phyloP scores from a whole-genome alignment of 2,329 filamentous ascomycete genomes.

The Fusarium armeniacum region DNA sequence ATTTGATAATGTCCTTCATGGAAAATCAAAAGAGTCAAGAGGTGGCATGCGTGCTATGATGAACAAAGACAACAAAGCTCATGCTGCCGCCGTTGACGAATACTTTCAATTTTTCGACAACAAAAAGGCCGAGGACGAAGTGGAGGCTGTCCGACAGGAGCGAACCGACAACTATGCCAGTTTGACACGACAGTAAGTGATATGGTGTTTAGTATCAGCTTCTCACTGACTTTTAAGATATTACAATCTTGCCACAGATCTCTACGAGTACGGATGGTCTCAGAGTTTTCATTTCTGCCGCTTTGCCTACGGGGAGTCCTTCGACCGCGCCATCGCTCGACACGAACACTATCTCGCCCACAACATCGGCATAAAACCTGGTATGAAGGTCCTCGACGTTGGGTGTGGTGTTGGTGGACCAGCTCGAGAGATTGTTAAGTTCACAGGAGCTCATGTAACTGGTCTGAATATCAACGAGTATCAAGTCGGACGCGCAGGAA shows the following conservation, averaged over 20 bases:
- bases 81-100: conserved; percentile 82
- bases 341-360: conserved; percentile 96
- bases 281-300: conserved; percentile 96
- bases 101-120: conserved; percentile 96
- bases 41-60: conserved; percentile 85
- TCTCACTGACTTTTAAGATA: conserved; percentile 67
- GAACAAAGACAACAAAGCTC: conserved; percentile 78
- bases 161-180: conserved; percentile 88
- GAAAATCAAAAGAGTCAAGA: conserved; percentile 70
- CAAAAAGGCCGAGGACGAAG: conserved; percentile 81
- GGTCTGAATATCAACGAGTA: conserved; percentile 98
- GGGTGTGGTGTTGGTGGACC: conserved; percentile 95
- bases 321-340: conserved; percentile 88
- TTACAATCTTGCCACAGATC: conserved; percentile 91
- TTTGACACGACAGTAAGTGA: conserved; percentile 83
- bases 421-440: conserved; percentile 94
- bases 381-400: conserved; percentile 91
- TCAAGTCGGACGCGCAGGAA: conserved; percentile 88
- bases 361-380: conserved; percentile 82
- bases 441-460: conserved; percentile 85
- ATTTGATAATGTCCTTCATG: conserved; percentile 88
- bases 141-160: conserved; percentile 74
- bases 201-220: accelerated
- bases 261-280: conserved; percentile 96
- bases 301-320: conserved; percentile 85